Evolutionary conservation across 495 filamentous ascomycete genomes (phyloP).

Genomic region (Aspergillus heteromorphus): DNA sequence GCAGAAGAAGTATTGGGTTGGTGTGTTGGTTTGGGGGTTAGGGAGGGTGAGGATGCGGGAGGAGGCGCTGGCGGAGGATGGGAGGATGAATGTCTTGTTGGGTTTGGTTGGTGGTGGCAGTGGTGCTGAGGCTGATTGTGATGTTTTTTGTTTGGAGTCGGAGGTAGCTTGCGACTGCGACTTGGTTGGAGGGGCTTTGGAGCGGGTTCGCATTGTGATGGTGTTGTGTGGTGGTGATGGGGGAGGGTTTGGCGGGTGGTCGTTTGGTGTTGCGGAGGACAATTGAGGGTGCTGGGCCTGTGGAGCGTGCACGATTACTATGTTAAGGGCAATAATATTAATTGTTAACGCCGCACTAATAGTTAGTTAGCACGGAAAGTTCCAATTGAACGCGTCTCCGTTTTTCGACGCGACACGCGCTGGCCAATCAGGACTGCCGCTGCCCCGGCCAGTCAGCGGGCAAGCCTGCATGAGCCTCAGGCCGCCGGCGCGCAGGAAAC

Average conservation of each 20-base stretch:
- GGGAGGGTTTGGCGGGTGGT: not conserved
- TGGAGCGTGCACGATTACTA: not conserved
- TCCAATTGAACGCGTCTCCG: not conserved
- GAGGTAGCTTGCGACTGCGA: constrained; percentile 8
- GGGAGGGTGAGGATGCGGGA: constrained; percentile 70
- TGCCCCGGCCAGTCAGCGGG: not conserved
- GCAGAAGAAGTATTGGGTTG: constrained; percentile 74
- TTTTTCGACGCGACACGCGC: constrained; percentile 27
- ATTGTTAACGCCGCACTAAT: too few species aligned
- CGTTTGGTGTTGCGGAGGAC: not conserved
- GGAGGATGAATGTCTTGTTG: constrained; percentile 76
- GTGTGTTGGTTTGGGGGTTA: constrained; percentile 64
- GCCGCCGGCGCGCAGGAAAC: not conserved
- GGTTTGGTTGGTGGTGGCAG: constrained; percentile 25
- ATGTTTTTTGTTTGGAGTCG: constrained; percentile 6
- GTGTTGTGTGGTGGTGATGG: not conserved
- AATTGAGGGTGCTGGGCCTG: not conserved
- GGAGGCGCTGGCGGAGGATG: constrained; percentile 55
- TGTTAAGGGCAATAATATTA: too few species aligned
- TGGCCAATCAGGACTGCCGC: not conserved
- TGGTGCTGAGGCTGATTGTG: not conserved
- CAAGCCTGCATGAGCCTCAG: not conserved
- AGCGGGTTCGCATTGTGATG: constrained; percentile 29
- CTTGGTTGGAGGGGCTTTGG: constrained; percentile 17
- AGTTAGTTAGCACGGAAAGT: too few species aligned